Base-by-base conservation (phyloP, 495 filamentous ascomycete genomes). In the Tuber borchii region DNA sequence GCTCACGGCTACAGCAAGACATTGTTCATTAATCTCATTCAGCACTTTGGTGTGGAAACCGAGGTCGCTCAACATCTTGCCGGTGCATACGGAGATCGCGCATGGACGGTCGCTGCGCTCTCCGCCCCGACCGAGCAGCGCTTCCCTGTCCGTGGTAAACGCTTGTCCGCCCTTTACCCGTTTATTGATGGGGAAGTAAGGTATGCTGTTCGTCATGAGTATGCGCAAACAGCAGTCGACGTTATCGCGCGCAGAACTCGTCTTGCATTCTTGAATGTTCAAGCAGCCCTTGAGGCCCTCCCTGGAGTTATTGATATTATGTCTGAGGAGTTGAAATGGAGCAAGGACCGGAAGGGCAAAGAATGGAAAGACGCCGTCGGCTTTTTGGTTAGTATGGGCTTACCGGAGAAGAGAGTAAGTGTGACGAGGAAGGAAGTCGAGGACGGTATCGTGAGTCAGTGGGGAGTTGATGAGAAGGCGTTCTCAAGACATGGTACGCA, bases 21-120 rank as follows among this genome's bases (percentile, higher is more conserved):
- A 4, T 89, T 99, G 31, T 99, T 98, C 85, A 99, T 99, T 89
- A 95, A 97, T 85, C 87, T 99, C 17, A 97, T 99, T 83, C 95
- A 99, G 84, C 93, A 97, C 85, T 98, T 93, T 83, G 95, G 95
- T 76, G 85, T 99, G 76, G 95, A 98, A 84, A 97, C 93, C 65
- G 93, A 97, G 80, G 94, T 98, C 31, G 95, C 95, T 22, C 91
- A 93, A 85, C 94, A 99, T 84, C 88, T 99, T 31, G 91, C 91
- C 2, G 87, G 90, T 76, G 92, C 94, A 65, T 99, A 98, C 83
- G 95, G 95, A 80, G 95, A 98, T 85, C 90, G 95, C 43, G 94
- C 95, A 39, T 98, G 95, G 95, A 93, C 93, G 31, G 95, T 99
- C 20, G 95, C 93, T 16, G 91, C 92, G 20, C 86, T 99, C 51